phyloP scores from a whole-genome alignment of 2,329 filamentous ascomycete genomes.

The Septoria linicola region DNA sequence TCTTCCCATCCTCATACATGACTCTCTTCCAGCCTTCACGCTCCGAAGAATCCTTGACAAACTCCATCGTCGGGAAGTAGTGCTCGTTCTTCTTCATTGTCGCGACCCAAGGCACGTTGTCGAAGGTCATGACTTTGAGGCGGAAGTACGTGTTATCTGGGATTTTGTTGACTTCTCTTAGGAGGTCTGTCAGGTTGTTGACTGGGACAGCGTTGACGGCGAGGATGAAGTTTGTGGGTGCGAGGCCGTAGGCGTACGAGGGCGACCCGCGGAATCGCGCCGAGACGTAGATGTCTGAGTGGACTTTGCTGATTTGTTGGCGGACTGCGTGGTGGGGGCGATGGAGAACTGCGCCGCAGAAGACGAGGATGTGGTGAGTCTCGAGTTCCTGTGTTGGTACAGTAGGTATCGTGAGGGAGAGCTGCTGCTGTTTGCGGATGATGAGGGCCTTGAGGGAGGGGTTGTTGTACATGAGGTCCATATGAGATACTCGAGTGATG shows the following conservation, averaged over 20 bases:
- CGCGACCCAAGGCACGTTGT: conserved; percentile 98
- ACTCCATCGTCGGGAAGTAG: conserved; percentile 73
- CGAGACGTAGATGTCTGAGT: conserved; percentile 94
- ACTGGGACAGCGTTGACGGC: conserved; percentile 89
- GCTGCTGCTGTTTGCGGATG: conserved; percentile 78
- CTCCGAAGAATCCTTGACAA: conserved; percentile 56
- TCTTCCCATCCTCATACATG: conserved; percentile 52
- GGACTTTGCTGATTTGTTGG: conserved; percentile 94
- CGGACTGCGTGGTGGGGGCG: conserved; percentile 92
- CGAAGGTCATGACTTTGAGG: conserved; percentile 94
- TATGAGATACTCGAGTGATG: conserved; percentile 86
- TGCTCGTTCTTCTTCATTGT: conserved; percentile 99
- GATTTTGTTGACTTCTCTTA: conserved; percentile 79
- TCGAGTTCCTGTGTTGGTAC: conserved; percentile 87
- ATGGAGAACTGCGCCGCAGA: conserved; percentile 92
- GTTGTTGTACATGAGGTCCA: conserved; percentile 95
- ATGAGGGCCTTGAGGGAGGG: conserved; percentile 80
- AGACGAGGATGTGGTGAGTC: conserved; percentile 86
- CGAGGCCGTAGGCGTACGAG: conserved; percentile 84
- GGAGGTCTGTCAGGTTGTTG: conserved; percentile 75
- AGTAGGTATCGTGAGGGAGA: conserved; percentile 75
- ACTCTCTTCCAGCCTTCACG: conserved; percentile 59
- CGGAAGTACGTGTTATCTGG: conserved; percentile 98
- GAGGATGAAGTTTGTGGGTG: conserved; percentile 96
- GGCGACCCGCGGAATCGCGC: conserved; percentile 80